Evolutionary conservation across 768 basidiomycete genomes (phyloP).

Genomic region (Glaciozyma antarctica): DNA sequence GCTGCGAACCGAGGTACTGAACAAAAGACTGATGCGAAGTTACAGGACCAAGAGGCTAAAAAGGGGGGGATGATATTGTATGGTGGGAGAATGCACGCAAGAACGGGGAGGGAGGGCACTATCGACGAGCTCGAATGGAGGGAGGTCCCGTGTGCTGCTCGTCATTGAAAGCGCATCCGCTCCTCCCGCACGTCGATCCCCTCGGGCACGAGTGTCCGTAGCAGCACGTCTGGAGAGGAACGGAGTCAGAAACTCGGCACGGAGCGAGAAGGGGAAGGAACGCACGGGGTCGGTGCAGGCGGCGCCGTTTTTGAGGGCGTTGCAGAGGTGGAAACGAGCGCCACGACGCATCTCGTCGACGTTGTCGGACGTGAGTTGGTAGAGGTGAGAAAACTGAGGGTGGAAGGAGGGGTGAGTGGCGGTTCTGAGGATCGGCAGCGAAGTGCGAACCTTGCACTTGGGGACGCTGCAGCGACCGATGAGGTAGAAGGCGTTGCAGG

Average conservation of each 20-base stretch:
- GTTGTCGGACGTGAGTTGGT: constrained; percentile 19
- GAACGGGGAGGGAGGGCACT: too few relatives aligned
- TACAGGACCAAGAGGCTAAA: too few relatives aligned
- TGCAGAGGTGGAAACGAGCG: constrained; percentile 25
- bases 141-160: constrained; percentile 3
- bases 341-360: constrained; percentile 25
- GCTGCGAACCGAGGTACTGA: too few relatives aligned
- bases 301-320: constrained; percentile 24
- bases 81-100: too few relatives aligned
- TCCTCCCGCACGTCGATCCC: constrained; percentile 21
- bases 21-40: too few relatives aligned
- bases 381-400: constrained; percentile 24
- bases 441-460: not conserved
- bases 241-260: too few relatives aligned
- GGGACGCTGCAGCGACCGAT: constrained; percentile 25
- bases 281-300: constrained; percentile 8
- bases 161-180: constrained; percentile 23
- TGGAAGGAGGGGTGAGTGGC: not conserved
- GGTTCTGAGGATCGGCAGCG: not conserved
- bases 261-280: too few relatives aligned
- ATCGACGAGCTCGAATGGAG: not conserved
- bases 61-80: too few relatives aligned
- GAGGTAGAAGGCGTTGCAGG: constrained; percentile 25
- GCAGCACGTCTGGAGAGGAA: not conserved
- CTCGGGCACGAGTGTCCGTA: constrained; percentile 25